Conservation (phyloP, 805 yeast species). For the Tetrapisispora phaffii region DNA sequence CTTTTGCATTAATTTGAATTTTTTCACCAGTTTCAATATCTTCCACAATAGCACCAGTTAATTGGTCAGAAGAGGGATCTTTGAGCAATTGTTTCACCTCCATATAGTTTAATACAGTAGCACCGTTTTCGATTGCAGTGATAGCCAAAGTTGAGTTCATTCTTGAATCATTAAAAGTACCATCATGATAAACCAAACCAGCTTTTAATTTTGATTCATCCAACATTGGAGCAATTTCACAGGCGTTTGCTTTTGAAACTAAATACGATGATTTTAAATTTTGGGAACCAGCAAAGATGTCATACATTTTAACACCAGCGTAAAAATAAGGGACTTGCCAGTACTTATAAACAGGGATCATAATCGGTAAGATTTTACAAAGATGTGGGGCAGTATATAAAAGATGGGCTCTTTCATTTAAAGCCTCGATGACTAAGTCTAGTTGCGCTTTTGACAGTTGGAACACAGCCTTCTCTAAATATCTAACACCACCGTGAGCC, state of each 20-base stretch:
- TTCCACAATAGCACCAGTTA: constrained; percentile 65
- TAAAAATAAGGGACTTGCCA: constrained; percentile 95
- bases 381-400: constrained; percentile 88
- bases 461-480: constrained; percentile 89
- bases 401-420: constrained; percentile 78
- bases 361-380: constrained; percentile 74
- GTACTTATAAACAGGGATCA: constrained; percentile 92
- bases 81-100: constrained; percentile 71
- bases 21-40: constrained; percentile 63
- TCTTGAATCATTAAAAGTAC: constrained; percentile 86
- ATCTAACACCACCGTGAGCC: constrained; percentile 97
- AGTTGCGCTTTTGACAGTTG: constrained; percentile 84
- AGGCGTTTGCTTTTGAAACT: constrained; percentile 54
- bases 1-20: constrained; percentile 54
- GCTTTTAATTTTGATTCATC: constrained; percentile 74
- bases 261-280: constrained; percentile 72
- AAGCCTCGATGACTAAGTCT: constrained; percentile 80
- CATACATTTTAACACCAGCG: constrained; percentile 85
- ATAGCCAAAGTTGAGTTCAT: constrained; percentile 79
- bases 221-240: constrained; percentile 77
- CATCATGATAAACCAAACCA: constrained; percentile 89
- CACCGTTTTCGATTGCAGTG: constrained; percentile 80
- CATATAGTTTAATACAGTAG: constrained; percentile 79
- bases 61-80: constrained; percentile 44
- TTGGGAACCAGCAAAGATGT: constrained; percentile 82